Conservation (phyloP, 148 eudicot genomes). For the Amaranthus hypochondriacus region DNA sequence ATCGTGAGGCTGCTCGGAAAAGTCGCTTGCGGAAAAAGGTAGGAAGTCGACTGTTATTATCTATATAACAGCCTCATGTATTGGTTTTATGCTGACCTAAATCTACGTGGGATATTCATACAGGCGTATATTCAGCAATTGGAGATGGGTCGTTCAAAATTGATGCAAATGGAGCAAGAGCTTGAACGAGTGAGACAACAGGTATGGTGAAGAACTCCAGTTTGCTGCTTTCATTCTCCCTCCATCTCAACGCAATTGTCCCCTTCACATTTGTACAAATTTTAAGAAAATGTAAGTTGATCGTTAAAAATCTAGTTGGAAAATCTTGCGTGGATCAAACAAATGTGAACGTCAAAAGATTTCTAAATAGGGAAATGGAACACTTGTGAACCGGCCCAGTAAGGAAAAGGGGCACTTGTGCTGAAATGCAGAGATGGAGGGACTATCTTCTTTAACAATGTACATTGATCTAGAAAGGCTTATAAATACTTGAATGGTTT, state of each 20-base stretch:
- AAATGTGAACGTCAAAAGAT: too few species aligned
- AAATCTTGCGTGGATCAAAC: too few species aligned
- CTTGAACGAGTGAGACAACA: constrained; percentile 75
- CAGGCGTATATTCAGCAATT: constrained; percentile 97
- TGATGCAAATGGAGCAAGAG: constrained; percentile 89
- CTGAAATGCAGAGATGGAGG: too few species aligned
- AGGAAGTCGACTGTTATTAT: constrained; percentile 1
- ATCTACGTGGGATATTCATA: constrained; percentile 13
- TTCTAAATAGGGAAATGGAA: too few species aligned
- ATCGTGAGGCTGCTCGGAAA: constrained; percentile 99
- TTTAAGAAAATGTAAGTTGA: too few species aligned
- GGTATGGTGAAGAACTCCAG: constrained; percentile 32
- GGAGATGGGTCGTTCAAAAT: constrained; percentile 72
- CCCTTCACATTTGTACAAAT: too few species aligned
- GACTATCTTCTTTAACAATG: background rate
- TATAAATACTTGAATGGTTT: constrained; percentile 14
- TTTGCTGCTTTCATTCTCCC: background rate
- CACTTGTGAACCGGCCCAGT: too few species aligned
- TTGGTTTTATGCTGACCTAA: constrained; percentile 12
- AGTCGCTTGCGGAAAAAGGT: constrained; percentile 97
- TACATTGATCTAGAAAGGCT: constrained; percentile 6
- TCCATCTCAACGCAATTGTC: too few species aligned
- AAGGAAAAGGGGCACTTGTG: too few species aligned
- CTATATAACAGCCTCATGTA: background rate
- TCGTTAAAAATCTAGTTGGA: too few species aligned